These are phyloP conservation scores for Yamadazyma trypodendri DNA, from an alignment of 1,139 yeast genomes.

Conservation along the genomic window DNA sequence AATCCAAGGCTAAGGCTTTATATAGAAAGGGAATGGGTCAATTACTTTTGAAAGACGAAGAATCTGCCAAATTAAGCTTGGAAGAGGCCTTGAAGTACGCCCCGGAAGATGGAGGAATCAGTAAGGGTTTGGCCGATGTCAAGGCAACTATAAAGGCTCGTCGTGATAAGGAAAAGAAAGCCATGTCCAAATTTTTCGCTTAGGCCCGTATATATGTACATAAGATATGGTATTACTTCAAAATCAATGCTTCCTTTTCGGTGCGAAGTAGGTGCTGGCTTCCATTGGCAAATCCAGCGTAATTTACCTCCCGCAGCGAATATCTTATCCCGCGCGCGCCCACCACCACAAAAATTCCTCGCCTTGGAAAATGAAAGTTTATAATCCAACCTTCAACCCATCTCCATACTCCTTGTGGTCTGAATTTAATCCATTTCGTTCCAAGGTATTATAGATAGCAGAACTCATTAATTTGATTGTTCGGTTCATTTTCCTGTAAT, in stretches of 20 bases:
- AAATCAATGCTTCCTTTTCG: no score
- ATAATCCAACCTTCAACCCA: conserved; percentile 4
- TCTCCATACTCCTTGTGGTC: conserved; percentile 9
- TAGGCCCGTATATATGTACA: conserved; percentile 6
- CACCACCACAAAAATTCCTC: conserved; percentile 7
- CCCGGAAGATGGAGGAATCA: conserved; percentile 75
- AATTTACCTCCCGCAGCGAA: conserved; percentile 5
- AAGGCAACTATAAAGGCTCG: conserved; percentile 52
- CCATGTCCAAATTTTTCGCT: conserved; percentile 76
- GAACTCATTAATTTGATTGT: conserved; percentile 21
- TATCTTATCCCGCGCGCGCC: conserved; percentile 9
- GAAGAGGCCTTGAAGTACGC: conserved; percentile 63
- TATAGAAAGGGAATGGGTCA: conserved; percentile 85
- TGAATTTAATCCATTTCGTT: conserved; percentile 4
- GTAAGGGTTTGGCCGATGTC: conserved; percentile 64
- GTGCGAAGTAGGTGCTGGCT: no score
- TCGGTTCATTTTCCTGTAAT: conserved; percentile 3
- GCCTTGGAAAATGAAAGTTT: conserved; percentile 9
- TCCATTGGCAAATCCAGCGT: conserved; percentile 3
- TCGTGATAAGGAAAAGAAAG: conserved; percentile 73
- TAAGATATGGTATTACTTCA: background rate
- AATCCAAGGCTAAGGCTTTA: conserved; percentile 79
- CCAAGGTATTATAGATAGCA: conserved; percentile 10
- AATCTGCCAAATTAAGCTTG: conserved; percentile 65
- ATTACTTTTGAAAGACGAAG: conserved; percentile 63